A percentile compares a stretch with the other conserved stretches of the same genome.
phyloP scores from a whole-genome alignment of 1,284 basidiomycete genomes.

The Boletellus sp. region DNA sequence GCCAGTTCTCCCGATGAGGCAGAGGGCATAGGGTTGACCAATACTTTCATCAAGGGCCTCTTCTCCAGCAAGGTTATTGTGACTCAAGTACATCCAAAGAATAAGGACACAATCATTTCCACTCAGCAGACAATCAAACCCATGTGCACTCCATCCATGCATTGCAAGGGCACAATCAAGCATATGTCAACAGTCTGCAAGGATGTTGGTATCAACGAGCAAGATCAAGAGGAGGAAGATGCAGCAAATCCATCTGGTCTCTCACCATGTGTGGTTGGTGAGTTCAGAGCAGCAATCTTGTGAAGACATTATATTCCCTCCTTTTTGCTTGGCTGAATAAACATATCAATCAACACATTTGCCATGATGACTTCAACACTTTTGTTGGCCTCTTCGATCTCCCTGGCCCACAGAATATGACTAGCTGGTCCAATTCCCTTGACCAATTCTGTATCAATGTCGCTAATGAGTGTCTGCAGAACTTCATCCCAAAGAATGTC shows the following conservation, averaged over 20 bases:
- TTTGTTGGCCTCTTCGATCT: constrained; percentile 97
- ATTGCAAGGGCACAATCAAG: constrained; percentile 71
- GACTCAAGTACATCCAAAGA: constrained; percentile 85
- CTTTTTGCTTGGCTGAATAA: constrained; percentile 98
- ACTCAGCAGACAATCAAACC: constrained; percentile 92
- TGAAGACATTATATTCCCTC: constrained; percentile 89
- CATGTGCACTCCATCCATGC: constrained; percentile 86
- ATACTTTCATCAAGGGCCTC: constrained; percentile 87
- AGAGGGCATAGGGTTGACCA: constrained; percentile 74
- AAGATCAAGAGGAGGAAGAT: constrained; percentile 54
- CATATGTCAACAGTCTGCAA: constrained; percentile 62
- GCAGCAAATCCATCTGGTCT: constrained; percentile 32
- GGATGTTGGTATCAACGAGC: constrained; percentile 43
- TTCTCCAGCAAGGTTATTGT: constrained; percentile 88
- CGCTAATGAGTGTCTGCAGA: constrained; percentile 87
- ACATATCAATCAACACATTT: constrained; percentile 91
- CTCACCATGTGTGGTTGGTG: constrained; percentile 79
- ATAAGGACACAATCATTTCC: constrained; percentile 91
- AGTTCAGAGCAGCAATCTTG: constrained; percentile 82
- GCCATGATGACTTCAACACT: constrained; percentile 84
- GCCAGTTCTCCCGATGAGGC: constrained; percentile 39
- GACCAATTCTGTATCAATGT: constrained; percentile 98
- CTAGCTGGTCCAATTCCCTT: constrained; percentile 82
- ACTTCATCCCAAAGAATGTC: constrained; percentile 77
- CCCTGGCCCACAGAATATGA: constrained; percentile 89